Evolutionary conservation across 768 basidiomycete genomes (phyloP).

Genomic region (Galerina sulciceps): DNA sequence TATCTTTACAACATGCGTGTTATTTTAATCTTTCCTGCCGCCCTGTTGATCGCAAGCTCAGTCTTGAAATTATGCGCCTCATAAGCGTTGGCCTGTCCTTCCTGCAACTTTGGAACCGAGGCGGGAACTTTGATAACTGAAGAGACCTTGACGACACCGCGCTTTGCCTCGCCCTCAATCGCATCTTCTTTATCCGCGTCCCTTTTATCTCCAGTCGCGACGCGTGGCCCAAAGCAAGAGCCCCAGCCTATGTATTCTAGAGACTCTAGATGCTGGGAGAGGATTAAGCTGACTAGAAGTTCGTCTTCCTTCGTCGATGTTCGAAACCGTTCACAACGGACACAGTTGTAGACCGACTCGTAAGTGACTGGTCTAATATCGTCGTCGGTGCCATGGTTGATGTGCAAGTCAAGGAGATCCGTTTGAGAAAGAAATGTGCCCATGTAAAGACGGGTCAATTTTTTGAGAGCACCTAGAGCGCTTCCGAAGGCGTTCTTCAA

Average conservation of each 20-base stretch:
- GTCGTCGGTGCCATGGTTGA: slow-evolving; percentile 39
- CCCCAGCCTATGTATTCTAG: slow-evolving; percentile 56
- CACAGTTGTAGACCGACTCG: slow-evolving; percentile 40
- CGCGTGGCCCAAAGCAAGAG: slow-evolving; percentile 35
- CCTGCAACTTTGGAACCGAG: too few species aligned
- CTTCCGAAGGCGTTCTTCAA: slow-evolving; percentile 18
- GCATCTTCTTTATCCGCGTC: not conserved
- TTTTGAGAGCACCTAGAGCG: slow-evolving; percentile 33
- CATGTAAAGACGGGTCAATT: slow-evolving; percentile 55
- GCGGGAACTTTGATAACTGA: not conserved
- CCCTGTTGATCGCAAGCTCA: slow-evolving; percentile 1
- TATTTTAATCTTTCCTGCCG: slow-evolving; percentile 5
- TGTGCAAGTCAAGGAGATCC: slow-evolving; percentile 49
- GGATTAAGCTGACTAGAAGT: slow-evolving; percentile 46
- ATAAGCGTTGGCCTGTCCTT: not conserved
- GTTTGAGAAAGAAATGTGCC: slow-evolving; percentile 68
- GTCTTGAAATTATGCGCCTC: slow-evolving; percentile 1
- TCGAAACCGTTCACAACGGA: slow-evolving; percentile 30
- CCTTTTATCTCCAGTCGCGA: slow-evolving; percentile 17
- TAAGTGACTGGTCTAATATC: slow-evolving; percentile 27
- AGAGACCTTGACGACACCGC: not conserved
- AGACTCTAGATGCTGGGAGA: slow-evolving; percentile 48
- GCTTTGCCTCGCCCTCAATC: not conserved
- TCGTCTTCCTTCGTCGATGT: slow-evolving; percentile 45
- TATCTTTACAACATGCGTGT: slow-evolving; percentile 2